Conservation (phyloP, 352 stramenopile genomes). For the Phytophthora megakarya region DNA sequence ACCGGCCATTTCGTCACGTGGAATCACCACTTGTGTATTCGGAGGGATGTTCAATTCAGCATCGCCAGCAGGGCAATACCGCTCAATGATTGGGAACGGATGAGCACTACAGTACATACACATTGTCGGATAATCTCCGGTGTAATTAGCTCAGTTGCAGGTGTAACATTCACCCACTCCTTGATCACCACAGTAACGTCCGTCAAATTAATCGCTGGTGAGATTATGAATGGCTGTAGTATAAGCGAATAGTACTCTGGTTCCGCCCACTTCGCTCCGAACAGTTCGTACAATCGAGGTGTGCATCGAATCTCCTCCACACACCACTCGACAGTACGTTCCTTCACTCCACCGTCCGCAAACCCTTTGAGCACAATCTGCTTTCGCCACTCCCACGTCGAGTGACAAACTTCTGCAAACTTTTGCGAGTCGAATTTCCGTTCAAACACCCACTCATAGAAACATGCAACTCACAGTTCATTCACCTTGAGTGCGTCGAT, state of each 20-base stretch:
- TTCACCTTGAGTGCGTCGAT: constrained; percentile 34
- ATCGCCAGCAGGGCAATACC: constrained; percentile 30
- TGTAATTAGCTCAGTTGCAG: constrained; percentile 21
- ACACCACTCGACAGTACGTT: constrained; percentile 33
- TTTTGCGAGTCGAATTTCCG: constrained; percentile 23
- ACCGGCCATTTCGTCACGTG: constrained; percentile 36
- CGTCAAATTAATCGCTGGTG: constrained; percentile 39
- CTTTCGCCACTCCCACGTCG: constrained; percentile 44
- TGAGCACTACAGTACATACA: constrained; percentile 32
- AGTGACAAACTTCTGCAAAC: constrained; percentile 23
- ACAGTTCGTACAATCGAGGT: constrained; percentile 30
- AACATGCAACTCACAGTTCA: constrained; percentile 28
- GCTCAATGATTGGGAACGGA: constrained; percentile 37
- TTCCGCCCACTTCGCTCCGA: constrained; percentile 33
- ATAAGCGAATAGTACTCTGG: constrained; percentile 43
- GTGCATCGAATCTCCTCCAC: constrained; percentile 29
- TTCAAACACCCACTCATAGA: constrained; percentile 42
- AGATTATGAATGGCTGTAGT: constrained; percentile 41
- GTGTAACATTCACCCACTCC: constrained; percentile 24
- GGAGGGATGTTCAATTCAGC: constrained; percentile 20
- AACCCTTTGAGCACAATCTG: constrained; percentile 40
- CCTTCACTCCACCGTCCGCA: constrained; percentile 22
- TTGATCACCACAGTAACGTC: constrained; percentile 34
- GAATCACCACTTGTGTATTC: constrained; percentile 41
- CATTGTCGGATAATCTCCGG: constrained; percentile 38